Base-by-base conservation (phyloP, 1,284 basidiomycete species). In the Ganoderma lucidum region DNA sequence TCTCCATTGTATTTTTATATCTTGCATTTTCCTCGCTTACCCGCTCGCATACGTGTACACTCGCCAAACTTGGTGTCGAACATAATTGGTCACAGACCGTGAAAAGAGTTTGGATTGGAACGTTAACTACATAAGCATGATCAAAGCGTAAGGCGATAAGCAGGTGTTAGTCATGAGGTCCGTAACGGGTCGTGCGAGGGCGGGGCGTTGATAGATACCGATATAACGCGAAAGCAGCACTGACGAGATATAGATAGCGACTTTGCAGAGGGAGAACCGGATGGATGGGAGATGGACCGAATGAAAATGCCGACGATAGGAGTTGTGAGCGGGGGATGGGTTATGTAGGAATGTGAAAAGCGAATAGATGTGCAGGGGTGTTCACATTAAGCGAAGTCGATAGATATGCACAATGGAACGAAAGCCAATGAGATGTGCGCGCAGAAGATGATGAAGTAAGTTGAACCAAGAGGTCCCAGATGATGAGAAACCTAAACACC, bases 141-240 rank as follows among this genome's bases (percentile, higher is more conserved):
- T 68, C 69, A 75, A 59, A 73, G 70, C 72, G 72, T 71, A 67
- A 61, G 66, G 65, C 62, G 66, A 67, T 68, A 63, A 68, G 62
- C 67, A 68, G 62, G 67, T 65, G 69, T 58, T 45, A 44, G 68
- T 70, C 70, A 65, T 72, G 65, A 68, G 65, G 71, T 72, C 73
- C 71, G 71, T 74, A 63, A 69, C 32, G 66, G 64, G 71, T 72
- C 73, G 70, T 73, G 71, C 69, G 66, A 69, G 61, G 68, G 66
- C 63, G 60, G 68, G 68, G 75, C 73, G 73, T 74, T 65, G 69
- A 74, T 71, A 71, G 71, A 69, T 75, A 73, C 69, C 73, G 70
- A 69, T 71, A 74, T 70, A 77, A 73, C 73, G 65, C 67, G 71
- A 73, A 67, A 76, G 68, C 71, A 70, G 67, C 71, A 71, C 72